Conservation (phyloP, 2,329 filamentous ascomycete genomes). For the Beauveria bassiana region DNA sequence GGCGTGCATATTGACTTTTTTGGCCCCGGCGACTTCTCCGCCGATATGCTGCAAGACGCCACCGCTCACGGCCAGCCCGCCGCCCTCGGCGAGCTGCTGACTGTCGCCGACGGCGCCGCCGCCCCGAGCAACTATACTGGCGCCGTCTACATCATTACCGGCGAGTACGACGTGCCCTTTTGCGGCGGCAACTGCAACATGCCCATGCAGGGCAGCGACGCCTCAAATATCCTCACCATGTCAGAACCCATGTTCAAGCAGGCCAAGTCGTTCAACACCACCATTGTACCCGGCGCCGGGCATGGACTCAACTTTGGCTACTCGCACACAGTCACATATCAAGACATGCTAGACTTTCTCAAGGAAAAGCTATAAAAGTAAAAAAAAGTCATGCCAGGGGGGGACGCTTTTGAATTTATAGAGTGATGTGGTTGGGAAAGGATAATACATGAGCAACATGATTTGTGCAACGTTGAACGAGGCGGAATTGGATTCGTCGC, state of each 20-base stretch:
- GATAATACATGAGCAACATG: background rate
- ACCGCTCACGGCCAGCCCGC: conserved; percentile 46
- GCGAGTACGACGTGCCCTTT: conserved; percentile 41
- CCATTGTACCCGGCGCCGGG: conserved; percentile 44
- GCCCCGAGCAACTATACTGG: conserved; percentile 36
- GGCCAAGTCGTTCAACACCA: conserved; percentile 41
- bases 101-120: conserved; percentile 34
- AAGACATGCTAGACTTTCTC: conserved; percentile 31
- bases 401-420: background rate
- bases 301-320: conserved; percentile 44
- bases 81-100: conserved; percentile 51
- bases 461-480: background rate
- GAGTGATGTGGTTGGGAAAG: too few species aligned
- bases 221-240: conserved; percentile 34
- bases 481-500: background rate
- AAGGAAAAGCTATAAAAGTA: conserved; percentile 14
- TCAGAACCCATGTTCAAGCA: conserved; percentile 35
- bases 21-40: conserved; percentile 46
- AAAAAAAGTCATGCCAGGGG: background rate
- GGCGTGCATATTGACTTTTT: conserved; percentile 47
- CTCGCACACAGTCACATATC: conserved; percentile 25
- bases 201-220: conserved; percentile 27
- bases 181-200: conserved; percentile 54
- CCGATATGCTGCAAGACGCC: conserved; percentile 38
- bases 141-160: conserved; percentile 52